These are phyloP conservation scores for Debaryomyces sp. DNA, from an alignment of 1,139 yeast genomes.

Conservation along the genomic window DNA sequence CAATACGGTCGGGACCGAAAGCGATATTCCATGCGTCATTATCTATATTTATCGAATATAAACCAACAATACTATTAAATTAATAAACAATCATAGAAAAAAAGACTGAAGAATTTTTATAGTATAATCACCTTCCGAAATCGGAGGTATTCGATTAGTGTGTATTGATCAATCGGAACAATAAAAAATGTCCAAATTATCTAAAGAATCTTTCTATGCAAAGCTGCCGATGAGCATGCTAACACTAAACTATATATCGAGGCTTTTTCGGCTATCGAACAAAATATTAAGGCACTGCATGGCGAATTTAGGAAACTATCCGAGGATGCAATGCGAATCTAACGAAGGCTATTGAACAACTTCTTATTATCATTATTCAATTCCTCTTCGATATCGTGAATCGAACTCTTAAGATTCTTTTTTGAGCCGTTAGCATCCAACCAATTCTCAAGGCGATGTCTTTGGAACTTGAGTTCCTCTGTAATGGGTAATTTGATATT, in stretches of 20 bases:
- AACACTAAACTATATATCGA: not conserved
- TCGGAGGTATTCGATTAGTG: not conserved
- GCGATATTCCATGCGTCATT: slow-evolving; percentile 2
- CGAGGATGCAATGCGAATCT: not conserved
- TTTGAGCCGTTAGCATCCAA: slow-evolving; percentile 29
- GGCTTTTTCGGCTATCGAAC: not conserved
- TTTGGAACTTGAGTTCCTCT: slow-evolving; percentile 34
- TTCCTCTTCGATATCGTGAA: slow-evolving; percentile 25
- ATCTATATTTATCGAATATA: not conserved
- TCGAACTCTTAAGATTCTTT: slow-evolving; percentile 19
- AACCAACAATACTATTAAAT: not conserved
- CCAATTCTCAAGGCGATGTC: slow-evolving; percentile 49
- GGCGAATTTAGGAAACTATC: not conserved
- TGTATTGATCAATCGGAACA: slow-evolving; percentile 1
- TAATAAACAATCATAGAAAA: not conserved
- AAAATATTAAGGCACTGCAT: not conserved
- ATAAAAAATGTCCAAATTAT: not conserved
- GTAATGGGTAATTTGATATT: slow-evolving; percentile 41
- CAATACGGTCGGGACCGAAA: slow-evolving; percentile 6
- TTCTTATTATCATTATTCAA: slow-evolving; percentile 19
- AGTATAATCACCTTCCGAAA: slow-evolving; percentile 1
- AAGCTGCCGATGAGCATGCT: not conserved
- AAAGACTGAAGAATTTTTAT: not conserved
- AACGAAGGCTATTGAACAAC: slow-evolving; percentile 6
- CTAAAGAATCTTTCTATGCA: slow-evolving; percentile 2